A percentile compares a stretch with the other conserved stretches of the same genome.
Conservation (phyloP, 192 early-diverging fungal genomes). For the Backusella circina region DNA sequence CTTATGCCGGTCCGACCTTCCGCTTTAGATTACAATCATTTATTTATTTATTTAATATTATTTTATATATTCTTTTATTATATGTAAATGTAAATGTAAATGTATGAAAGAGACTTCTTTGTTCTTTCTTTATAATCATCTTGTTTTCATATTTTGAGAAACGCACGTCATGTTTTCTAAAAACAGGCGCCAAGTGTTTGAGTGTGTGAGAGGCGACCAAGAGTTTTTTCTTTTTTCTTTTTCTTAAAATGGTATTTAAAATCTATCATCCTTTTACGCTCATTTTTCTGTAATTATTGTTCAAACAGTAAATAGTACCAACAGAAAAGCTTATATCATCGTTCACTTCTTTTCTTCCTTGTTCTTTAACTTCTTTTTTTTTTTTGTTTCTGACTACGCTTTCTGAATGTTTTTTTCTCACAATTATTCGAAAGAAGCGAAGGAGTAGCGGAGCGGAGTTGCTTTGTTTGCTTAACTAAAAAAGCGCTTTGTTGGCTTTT, state of each 20-base stretch:
- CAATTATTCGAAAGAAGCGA: background rate
- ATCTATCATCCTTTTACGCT: background rate
- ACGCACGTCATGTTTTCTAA: background rate
- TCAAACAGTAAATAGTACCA: background rate
- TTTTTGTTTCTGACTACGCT: background rate
- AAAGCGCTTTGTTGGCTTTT: background rate
- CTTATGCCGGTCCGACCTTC: constrained; percentile 1
- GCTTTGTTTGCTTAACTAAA: background rate
- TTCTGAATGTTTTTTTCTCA: background rate
- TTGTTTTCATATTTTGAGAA: background rate
- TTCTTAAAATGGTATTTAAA: background rate
- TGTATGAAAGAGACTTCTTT: no score
- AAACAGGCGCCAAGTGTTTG: constrained; percentile 1
- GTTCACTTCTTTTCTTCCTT: background rate
- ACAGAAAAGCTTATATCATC: background rate
- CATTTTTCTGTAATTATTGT: background rate
- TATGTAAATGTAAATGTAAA: background rate
- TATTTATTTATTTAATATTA: background rate
- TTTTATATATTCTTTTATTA: background rate
- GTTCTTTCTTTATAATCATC: background rate
- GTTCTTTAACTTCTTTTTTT: background rate
- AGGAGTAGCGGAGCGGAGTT: background rate
- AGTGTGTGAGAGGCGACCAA: background rate
- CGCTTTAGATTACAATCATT: background rate
- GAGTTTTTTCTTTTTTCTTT: background rate